phyloP scores from a whole-genome alignment of 169 alveolate genomes.

The Miamiensis avidus region DNA sequence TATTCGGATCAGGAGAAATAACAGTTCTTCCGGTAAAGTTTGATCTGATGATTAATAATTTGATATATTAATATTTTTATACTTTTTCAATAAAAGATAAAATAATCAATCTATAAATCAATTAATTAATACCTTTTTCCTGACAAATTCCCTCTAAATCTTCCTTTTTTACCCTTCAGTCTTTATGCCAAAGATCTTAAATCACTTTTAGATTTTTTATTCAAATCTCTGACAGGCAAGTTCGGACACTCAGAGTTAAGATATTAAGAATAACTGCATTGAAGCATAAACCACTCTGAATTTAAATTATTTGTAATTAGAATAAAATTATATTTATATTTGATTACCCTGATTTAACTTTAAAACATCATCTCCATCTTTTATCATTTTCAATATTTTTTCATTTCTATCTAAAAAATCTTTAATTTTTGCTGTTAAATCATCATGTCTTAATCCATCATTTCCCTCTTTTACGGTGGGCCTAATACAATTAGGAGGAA shows the following conservation, averaged over 20 bases:
- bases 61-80: background rate
- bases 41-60: constrained; percentile 75
- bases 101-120: too few relatives aligned
- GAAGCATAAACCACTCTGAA: constrained; percentile 85
- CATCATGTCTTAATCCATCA: constrained; percentile 94
- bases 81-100: background rate
- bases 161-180: constrained; percentile 96
- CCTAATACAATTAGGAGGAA: constrained; percentile 97
- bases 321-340: constrained; percentile 52
- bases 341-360: constrained; percentile 55
- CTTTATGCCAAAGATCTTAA: constrained; percentile 86
- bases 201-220: constrained; percentile 58
- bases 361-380: constrained; percentile 86
- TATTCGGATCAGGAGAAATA: constrained; percentile 99
- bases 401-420: constrained; percentile 88
- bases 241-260: constrained; percentile 95
- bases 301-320: too few relatives aligned
- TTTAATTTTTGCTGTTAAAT: constrained; percentile 91
- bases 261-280: constrained; percentile 89
- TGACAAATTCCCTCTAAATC: constrained; percentile 98
- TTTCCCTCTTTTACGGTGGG: constrained; percentile 95
- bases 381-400: constrained; percentile 79
- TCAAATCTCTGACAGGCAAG: constrained; percentile 69
- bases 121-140: constrained; percentile 85
- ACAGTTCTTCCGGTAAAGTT: constrained; percentile 99